Conservation (phyloP, 2,329 filamentous ascomycete genomes). For the Penicillium sp. region DNA sequence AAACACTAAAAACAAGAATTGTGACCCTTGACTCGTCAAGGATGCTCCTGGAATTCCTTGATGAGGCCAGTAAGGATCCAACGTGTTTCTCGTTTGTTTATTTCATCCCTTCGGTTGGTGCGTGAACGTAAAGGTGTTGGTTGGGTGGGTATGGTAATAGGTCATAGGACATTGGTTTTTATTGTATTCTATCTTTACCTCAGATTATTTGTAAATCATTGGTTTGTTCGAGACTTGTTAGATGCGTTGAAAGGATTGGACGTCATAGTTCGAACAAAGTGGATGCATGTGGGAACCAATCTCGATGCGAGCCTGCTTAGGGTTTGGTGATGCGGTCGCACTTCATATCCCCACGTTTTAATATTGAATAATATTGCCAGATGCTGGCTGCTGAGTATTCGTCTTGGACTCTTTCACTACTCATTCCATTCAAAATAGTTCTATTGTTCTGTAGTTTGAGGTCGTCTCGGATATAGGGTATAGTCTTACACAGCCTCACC, state of each 20-base stretch:
- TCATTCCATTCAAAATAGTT: background rate
- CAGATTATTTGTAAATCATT: background rate
- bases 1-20: background rate
- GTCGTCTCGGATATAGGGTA: background rate
- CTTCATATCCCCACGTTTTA: background rate
- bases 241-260: constrained; percentile 6
- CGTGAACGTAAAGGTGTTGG: constrained; percentile 19
- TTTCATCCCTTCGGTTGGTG: constrained; percentile 24
- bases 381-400: background rate
- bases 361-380: background rate
- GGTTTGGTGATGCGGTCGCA: constrained; percentile 15
- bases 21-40: constrained; percentile 12
- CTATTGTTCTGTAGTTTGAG: background rate
- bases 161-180: background rate
- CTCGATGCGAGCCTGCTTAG: constrained; percentile 14
- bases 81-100: constrained; percentile 7
- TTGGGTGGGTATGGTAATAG: constrained; percentile 7
- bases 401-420: background rate
- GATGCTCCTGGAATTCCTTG: constrained; percentile 18
- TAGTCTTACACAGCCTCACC: background rate
- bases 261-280: constrained; percentile 5
- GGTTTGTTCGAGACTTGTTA: background rate
- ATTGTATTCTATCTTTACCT: background rate
- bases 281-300: constrained; percentile 8
- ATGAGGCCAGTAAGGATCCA: constrained; percentile 19